These are phyloP conservation scores for Colletotrichum nymphaeae DNA, from an alignment of 2,329 filamentous ascomycete genomes.

Conservation along the genomic window DNA sequence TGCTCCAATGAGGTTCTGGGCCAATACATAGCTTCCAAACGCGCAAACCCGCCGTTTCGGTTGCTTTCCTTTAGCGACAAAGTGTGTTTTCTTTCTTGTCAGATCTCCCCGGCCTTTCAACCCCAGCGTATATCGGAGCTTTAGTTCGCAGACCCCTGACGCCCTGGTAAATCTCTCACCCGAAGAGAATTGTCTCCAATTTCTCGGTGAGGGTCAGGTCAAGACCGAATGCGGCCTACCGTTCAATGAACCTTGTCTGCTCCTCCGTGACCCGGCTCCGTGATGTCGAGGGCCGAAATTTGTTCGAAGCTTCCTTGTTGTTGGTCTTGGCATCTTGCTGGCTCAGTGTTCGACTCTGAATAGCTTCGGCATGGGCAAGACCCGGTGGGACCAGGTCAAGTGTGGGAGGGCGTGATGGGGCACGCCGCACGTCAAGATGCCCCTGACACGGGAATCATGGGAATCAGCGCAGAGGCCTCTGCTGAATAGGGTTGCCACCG, in stretches of 20 bases:
- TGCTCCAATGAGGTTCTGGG: conserved; percentile 21
- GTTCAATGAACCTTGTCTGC: background rate
- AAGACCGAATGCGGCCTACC: background rate
- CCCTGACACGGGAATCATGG: background rate
- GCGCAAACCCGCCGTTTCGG: conserved; percentile 16
- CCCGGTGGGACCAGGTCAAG: conserved; percentile 13
- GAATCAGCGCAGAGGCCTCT: conserved; percentile 15
- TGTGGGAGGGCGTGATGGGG: conserved; percentile 3
- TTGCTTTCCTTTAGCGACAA: background rate
- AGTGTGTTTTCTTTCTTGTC: background rate
- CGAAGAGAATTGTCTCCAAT: conserved; percentile 4
- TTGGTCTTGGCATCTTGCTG: background rate
- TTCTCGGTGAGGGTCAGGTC: conserved; percentile 19
- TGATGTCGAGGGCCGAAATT: background rate
- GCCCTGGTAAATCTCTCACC: background rate
- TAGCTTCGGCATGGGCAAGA: conserved; percentile 19
- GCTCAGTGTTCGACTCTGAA: background rate
- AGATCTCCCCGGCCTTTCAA: background rate
- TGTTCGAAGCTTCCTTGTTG: background rate
- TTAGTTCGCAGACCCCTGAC: background rate
- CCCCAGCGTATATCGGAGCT: background rate
- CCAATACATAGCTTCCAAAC: background rate
- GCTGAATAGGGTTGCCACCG: background rate
- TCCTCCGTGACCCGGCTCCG: conserved; percentile 15
- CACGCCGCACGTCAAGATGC: background rate